Evolutionary conservation across 169 alveolate species (phyloP).

Genomic region (Cystoisospora suis): DNA sequence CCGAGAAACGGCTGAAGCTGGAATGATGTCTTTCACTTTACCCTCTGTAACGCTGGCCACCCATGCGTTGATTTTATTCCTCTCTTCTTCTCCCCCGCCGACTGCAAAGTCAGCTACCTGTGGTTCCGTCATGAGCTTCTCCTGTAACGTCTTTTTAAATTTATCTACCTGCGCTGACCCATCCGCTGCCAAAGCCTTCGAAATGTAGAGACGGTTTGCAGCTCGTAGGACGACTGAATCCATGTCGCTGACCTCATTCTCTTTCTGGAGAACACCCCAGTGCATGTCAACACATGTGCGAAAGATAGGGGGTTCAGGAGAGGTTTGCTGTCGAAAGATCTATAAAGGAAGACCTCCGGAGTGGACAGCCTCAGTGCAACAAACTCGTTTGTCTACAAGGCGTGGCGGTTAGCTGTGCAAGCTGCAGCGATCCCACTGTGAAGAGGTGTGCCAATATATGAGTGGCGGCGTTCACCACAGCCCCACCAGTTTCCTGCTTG

Average conservation of each 20-base stretch:
- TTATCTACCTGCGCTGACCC: neutral
- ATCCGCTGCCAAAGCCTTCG: neutral
- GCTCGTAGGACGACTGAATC: neutral
- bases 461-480: too few species aligned
- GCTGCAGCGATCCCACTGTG: too few species aligned
- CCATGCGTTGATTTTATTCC: neutral
- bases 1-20: neutral
- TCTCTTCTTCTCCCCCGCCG: neutral
- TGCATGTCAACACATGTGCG: too few species aligned
- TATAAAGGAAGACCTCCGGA: too few species aligned
- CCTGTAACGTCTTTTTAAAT: neutral
- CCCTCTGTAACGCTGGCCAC: neutral
- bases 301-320: too few species aligned
- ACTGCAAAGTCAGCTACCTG: neutral
- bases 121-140: neutral
- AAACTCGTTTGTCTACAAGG: too few species aligned
- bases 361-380: too few species aligned
- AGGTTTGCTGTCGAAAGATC: too few species aligned
- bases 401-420: too few species aligned
- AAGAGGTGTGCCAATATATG: too few species aligned
- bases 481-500: too few species aligned
- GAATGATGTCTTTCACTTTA: neutral
- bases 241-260: neutral
- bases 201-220: neutral
- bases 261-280: too few species aligned